Percentiles rank a stretch among this genome's conserved stretches.
phyloP scores from a whole-genome alignment of 2,329 filamentous ascomycete species.

The Huntiella moniliformis region DNA sequence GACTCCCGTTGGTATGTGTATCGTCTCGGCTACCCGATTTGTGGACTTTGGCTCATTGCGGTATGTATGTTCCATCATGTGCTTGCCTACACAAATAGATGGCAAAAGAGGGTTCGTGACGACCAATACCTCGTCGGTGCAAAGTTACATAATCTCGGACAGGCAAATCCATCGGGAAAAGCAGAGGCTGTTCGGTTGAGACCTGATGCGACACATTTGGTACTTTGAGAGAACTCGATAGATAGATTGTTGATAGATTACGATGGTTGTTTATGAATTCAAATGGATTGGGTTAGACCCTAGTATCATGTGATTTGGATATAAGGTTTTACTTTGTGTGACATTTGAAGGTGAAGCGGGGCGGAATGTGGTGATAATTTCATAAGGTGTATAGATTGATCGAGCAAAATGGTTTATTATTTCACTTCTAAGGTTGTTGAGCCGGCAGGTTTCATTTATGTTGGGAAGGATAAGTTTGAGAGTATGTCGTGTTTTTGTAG shows the following conservation, averaged over 20 bases:
- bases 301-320: too few species aligned
- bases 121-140: slow-evolving; percentile 95
- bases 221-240: too few species aligned
- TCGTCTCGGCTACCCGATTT: slow-evolving; percentile 48
- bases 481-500: slow-evolving; percentile 39
- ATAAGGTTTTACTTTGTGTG: not conserved
- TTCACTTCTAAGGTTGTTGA: slow-evolving; percentile 73
- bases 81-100: slow-evolving; percentile 19
- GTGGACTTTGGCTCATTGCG: too few species aligned
- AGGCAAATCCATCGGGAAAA: not conserved
- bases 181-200: not conserved
- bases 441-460: slow-evolving; percentile 76
- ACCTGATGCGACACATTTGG: too few species aligned
- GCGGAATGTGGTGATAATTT: not conserved
- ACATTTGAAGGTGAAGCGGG: not conserved
- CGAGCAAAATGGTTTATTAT: slow-evolving; percentile 68
- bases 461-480: slow-evolving; percentile 97
- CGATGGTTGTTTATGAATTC: too few species aligned
- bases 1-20: slow-evolving; percentile 23
- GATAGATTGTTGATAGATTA: too few species aligned
- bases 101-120: slow-evolving; percentile 69
- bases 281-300: too few species aligned
- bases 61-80: too few species aligned
- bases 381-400: not conserved
- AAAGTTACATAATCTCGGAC: slow-evolving; percentile 78